Percentiles rank a stretch among this genome's conserved stretches.
phyloP scores from a whole-genome alignment of 768 basidiomycete species.

The Termitomyces sp. region DNA sequence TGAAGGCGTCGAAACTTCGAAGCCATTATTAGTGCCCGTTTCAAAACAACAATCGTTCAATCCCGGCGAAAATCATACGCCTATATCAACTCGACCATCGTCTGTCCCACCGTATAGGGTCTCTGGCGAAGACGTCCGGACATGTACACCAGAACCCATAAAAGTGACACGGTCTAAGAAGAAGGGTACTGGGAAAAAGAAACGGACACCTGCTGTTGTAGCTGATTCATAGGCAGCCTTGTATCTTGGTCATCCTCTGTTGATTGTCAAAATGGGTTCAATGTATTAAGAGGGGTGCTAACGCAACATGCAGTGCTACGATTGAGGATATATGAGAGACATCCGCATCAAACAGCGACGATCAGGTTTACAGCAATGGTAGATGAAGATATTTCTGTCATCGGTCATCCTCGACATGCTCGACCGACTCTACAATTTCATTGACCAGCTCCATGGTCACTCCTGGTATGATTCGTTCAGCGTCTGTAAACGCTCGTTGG shows the following conservation, averaged over 20 bases:
- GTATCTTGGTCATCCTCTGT: background rate
- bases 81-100: conserved; percentile 29
- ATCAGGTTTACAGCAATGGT: background rate
- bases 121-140: conserved; percentile 35
- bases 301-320: background rate
- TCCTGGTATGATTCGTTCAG: conserved; percentile 93
- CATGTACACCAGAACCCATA: conserved; percentile 63
- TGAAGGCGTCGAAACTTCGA: conserved; percentile 32
- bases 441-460: conserved; percentile 89
- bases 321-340: conserved; percentile 13
- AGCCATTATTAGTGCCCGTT: conserved; percentile 20
- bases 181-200: conserved; percentile 58
- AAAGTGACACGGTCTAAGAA: conserved; percentile 74
- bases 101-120: conserved; percentile 53
- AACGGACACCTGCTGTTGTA: conserved; percentile 37
- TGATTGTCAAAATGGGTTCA: conserved; percentile 4
- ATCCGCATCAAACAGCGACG: background rate
- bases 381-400: conserved; percentile 20
- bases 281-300: conserved; percentile 16
- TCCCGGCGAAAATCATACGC: conserved; percentile 15
- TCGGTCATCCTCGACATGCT: conserved; percentile 78
- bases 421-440: conserved; percentile 91
- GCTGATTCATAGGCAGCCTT: conserved; percentile 6
- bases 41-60: conserved; percentile 17
- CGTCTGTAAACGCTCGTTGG: conserved; percentile 90